These are phyloP conservation scores for Peziza echinospora DNA, from an alignment of 495 filamentous ascomycete genomes.

Conservation along the genomic window DNA sequence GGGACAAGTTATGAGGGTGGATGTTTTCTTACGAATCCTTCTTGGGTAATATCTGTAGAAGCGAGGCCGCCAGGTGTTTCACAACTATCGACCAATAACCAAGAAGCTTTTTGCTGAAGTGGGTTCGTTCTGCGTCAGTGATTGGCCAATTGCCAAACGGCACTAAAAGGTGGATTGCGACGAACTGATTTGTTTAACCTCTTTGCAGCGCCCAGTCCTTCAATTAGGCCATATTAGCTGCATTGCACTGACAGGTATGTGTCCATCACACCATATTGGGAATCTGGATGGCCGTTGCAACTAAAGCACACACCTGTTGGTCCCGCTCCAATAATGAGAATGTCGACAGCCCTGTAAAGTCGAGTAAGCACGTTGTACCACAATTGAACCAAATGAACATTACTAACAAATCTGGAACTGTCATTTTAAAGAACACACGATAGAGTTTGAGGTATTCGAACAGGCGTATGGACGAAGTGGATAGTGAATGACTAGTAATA, in stretches of 20 bases:
- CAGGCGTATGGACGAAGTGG: not conserved
- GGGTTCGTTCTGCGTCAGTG: conserved; percentile 42
- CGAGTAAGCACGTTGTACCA: conserved; percentile 21
- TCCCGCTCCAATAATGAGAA: conserved; percentile 95
- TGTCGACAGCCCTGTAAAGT: conserved; percentile 57
- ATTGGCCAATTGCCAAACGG: conserved; percentile 9
- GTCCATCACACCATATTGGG: too few species aligned
- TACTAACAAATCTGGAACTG: not conserved
- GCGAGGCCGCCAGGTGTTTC: conserved; percentile 90
- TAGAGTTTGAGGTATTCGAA: not conserved
- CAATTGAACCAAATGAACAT: not conserved
- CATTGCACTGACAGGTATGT: not conserved
- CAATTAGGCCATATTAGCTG: not conserved
- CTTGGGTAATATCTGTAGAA: conserved; percentile 84
- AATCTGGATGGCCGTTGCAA: too few species aligned
- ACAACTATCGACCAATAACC: conserved; percentile 86
- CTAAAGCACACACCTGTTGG: conserved; percentile 42
- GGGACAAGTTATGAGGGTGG: conserved; percentile 3
- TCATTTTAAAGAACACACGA: not conserved
- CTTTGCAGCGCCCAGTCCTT: conserved; percentile 70
- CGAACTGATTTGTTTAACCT: conserved; percentile 81
- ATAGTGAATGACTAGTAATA: not conserved
- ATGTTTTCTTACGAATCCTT: conserved; percentile 73
- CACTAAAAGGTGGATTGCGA: conserved; percentile 7
- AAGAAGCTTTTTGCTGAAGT: conserved; percentile 31